Evolutionary conservation across 164 flowering plant genomes (phyloP).

Genomic region (Malania oleifera): DNA sequence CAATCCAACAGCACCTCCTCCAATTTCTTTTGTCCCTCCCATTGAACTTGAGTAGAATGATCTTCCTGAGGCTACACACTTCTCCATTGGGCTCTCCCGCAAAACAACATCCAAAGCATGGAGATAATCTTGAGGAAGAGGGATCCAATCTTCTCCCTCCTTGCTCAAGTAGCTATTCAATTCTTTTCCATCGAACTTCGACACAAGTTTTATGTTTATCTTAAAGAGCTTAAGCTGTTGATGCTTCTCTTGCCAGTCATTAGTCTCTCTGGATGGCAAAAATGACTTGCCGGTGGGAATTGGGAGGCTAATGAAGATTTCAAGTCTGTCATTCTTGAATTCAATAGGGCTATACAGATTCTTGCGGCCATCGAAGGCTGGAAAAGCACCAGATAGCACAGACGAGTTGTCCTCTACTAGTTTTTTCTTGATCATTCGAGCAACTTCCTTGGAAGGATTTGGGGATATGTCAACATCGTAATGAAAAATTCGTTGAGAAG

Average conservation of each 20-base stretch:
- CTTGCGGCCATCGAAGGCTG: slow-evolving; percentile 83
- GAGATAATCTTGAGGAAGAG: slow-evolving; percentile 88
- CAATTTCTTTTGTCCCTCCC: slow-evolving; percentile 73
- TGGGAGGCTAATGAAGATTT: slow-evolving; percentile 63
- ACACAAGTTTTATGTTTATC: slow-evolving; percentile 64
- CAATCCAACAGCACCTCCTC: slow-evolving; percentile 86
- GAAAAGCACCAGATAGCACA: slow-evolving; percentile 50
- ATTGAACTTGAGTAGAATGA: slow-evolving; percentile 72
- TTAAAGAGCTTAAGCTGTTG: slow-evolving; percentile 50
- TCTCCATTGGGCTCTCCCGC: slow-evolving; percentile 66
- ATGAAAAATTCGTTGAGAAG: slow-evolving; percentile 56
- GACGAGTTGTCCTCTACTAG: slow-evolving; percentile 53
- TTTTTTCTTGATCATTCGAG: slow-evolving; percentile 67
- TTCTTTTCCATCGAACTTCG: slow-evolving; percentile 60
- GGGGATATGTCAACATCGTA: slow-evolving; percentile 88
- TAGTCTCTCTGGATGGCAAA: slow-evolving; percentile 11
- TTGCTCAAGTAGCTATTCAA: slow-evolving; percentile 51
- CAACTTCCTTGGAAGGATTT: slow-evolving; percentile 72
- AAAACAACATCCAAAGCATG: slow-evolving; percentile 88
- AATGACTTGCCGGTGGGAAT: slow-evolving; percentile 33
- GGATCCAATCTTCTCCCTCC: slow-evolving; percentile 47
- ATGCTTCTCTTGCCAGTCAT: slow-evolving; percentile 21
- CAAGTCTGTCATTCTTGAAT: slow-evolving; percentile 63
- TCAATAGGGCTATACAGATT: slow-evolving; percentile 73
- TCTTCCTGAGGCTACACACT: slow-evolving; percentile 63